phyloP scores from a whole-genome alignment of 805 yeast species.

The Starmerella bombicola region DNA sequence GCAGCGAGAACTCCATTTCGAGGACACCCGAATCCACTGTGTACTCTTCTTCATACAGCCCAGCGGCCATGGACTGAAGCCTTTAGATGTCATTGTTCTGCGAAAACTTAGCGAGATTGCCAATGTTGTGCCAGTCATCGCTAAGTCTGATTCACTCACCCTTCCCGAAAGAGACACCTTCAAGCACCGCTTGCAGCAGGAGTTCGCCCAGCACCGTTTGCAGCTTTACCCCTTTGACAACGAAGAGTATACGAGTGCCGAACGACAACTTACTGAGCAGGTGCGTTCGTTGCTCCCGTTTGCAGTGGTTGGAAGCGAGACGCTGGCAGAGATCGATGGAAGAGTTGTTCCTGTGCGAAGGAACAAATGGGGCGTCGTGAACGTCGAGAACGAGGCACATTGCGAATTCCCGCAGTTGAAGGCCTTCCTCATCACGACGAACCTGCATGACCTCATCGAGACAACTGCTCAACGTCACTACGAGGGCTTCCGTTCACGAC shows the following conservation, averaged over 20 bases:
- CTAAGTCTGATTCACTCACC: conserved; percentile 84
- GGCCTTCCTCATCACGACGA: conserved; percentile 89
- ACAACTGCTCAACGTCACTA: conserved; percentile 79
- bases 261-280: conserved; percentile 26
- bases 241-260: conserved; percentile 38
- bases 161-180: conserved; percentile 68
- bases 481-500: conserved; percentile 87
- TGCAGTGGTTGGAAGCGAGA: conserved; percentile 87
- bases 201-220: conserved; percentile 59
- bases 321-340: conserved; percentile 61
- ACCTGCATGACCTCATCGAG: conserved; percentile 89
- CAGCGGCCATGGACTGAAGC: conserved; percentile 70
- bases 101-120: conserved; percentile 78
- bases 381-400: conserved; percentile 87
- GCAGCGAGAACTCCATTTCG: conserved; percentile 68
- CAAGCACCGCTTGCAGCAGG: conserved; percentile 60
- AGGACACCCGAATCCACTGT: conserved; percentile 88
- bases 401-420: conserved; percentile 91
- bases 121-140: conserved; percentile 90
- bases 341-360: conserved; percentile 77
- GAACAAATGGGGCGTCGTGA: conserved; percentile 86
- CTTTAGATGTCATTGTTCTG: conserved; percentile 70
- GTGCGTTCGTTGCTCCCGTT: conserved; percentile 50
- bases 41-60: conserved; percentile 85
- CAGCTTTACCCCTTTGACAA: conserved; percentile 64